Percentiles rank a stretch among this genome's conserved stretches.
phyloP scores from a whole-genome alignment of 495 filamentous ascomycete genomes.

The Hypoxylon trugodes region DNA sequence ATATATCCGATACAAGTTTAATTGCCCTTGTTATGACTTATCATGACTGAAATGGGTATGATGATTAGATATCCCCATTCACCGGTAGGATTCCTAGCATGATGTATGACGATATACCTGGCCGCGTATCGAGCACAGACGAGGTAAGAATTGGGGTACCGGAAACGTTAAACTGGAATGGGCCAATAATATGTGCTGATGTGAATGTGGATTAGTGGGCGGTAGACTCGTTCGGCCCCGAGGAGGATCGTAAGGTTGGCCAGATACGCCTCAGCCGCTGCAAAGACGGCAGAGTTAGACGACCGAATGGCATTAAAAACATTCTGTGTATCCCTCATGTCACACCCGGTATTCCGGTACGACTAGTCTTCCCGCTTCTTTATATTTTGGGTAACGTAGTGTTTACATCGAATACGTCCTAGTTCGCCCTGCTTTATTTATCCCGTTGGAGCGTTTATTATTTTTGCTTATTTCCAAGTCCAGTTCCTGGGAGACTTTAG shows the following conservation, averaged over 20 bases:
- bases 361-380: constrained; percentile 1
- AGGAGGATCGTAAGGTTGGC: constrained; percentile 19
- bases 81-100: neutral
- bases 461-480: constrained; percentile 1
- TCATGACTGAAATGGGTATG: constrained; percentile 5
- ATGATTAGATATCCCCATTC: constrained; percentile 1
- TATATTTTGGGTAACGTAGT: constrained; percentile 24
- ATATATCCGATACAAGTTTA: constrained; percentile 1
- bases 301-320: constrained; percentile 22
- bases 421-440: neutral
- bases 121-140: neutral
- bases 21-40: no score
- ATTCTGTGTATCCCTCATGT: neutral
- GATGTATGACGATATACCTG: neutral
- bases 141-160: constrained; percentile 22
- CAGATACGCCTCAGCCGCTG: constrained; percentile 10
- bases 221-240: constrained; percentile 30
- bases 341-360: constrained; percentile 20
- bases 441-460: neutral
- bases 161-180: constrained; percentile 1
- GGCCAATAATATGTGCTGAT: constrained; percentile 23
- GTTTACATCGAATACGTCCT: neutral
- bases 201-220: constrained; percentile 2
- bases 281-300: constrained; percentile 14
- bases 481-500: neutral